Base-by-base conservation (phyloP, 352 stramenopile species). In the Globisporangium carolinianum region DNA sequence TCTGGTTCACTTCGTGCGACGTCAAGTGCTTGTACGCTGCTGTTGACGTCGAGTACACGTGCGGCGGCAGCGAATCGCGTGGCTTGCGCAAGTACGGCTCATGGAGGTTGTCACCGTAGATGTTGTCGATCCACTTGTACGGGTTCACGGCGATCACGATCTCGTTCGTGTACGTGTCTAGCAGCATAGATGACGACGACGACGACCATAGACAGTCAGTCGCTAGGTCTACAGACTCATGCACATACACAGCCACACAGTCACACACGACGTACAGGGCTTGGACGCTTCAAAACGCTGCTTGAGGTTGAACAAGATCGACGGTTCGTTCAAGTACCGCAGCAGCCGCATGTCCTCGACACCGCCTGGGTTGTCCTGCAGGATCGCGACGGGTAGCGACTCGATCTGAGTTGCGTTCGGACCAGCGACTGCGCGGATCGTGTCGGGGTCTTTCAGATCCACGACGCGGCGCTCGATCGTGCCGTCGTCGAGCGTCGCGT, bases 61-160 rank as follows among this genome's bases (percentile, higher is more conserved):
- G 85, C 32, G 80, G 87, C 42, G 70, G 36, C 4, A 91, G 66
- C 43, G 69, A 77, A 49, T 95, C 83, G 4, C 84, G 79, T 1
- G 72, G 62, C 39, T 92, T 87, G 11, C 65, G 65, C 37, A 95
- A 53, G 60, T 97, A 97, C 62, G 89, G 68, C 3, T 86, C 76
- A 48, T 96, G 83, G 49, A 93, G 51, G 18, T 91, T 71, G 54
- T 97, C 87, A n/a, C 83, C 81, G 64, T 97, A 97, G 3, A 97
- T 75, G 47, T 89, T 84, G 6, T 89, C 75, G 54, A 97, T 94
- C 88, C 90, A 97, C 69, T 96, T 95, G 75, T 98, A 99, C 47
- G 96, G 97, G 69, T 99, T 99, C 32, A 98, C 88, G 5, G 97
- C 96, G 52, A 99, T 97, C 53, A 99, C 87, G 68, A 99, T 98